Evolutionary conservation across 176 grass and related monocot genomes (phyloP), one percentile per base, ranked within the genome.

Genomic region (Carex myosuroides): DNA sequence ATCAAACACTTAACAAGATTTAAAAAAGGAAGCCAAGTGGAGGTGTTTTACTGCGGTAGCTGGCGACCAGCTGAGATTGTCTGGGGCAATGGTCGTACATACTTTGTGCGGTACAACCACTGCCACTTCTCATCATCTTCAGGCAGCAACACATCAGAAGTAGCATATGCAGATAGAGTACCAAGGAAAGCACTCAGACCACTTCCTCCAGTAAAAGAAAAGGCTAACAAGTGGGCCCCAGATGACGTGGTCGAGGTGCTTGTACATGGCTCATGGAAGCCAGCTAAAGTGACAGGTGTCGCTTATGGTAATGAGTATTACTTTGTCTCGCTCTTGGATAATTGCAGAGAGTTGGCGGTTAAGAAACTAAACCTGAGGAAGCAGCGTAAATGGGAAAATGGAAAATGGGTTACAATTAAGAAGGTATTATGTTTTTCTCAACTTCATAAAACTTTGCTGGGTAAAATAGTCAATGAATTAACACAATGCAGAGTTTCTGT

Each of bases 61-160:
- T 97, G 94, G 94, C 62, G 94, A 54, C 17, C 35, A 57, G 94
- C 91, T 5, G 64, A 87, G 80, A 87, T 97, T 41, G 8, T 86
- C 20, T 89, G 83, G 46, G 91, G 91, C 50, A 90, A 97, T 52
- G 91, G 94, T n/a, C 91, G 86, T 83, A 83, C 87, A n/a, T 97
- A 97, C 70, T 53, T 42, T 54, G 53, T 97, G 10, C 70, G 44
- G 78, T 97, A 89, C 83, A 46, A 11, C 11, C 55, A 60, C 35
- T 78, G 21, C 73, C 52, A 3, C 14, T 48, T 24, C 50, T 57
- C 18, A 13, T 81, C 59, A 58, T 81, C 30, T 64, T 24, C 14
- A 13, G 65, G 42, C 10, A 14, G 10, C 52, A 55, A 6, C 18
- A 52, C 18, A 29, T 22, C 22, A 75, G 71, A 54, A 74, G 44